These are phyloP conservation scores for Pleurotus tuber-regium DNA, from an alignment of 768 basidiomycete genomes.

Conservation along the genomic window DNA sequence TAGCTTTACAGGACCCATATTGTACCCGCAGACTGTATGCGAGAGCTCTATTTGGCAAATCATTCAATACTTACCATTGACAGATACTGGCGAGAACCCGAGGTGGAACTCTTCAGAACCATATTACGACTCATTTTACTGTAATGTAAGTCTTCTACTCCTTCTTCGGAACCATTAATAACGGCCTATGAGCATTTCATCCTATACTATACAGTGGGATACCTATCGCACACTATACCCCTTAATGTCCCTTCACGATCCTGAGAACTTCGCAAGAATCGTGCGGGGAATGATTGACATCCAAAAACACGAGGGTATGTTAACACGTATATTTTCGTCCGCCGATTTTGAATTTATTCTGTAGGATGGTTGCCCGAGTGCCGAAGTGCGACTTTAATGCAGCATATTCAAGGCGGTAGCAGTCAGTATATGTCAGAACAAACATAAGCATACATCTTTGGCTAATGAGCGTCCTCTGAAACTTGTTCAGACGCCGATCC, in stretches of 20 bases:
- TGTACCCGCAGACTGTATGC: constrained; percentile 60
- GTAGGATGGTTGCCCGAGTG: constrained; percentile 68
- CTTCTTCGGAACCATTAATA: no score
- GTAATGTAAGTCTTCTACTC: constrained; percentile 43
- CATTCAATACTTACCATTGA: background rate
- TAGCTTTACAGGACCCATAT: constrained; percentile 62
- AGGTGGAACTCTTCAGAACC: constrained; percentile 63
- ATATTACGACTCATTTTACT: constrained; percentile 67
- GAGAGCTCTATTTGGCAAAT: background rate
- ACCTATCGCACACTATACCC: constrained; percentile 63
- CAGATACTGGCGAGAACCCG: constrained; percentile 64
- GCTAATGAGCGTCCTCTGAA: background rate
- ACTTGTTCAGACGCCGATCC: constrained; percentile 55
- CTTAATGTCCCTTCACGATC: constrained; percentile 63
- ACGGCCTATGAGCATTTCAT: no score
- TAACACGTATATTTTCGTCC: background rate
- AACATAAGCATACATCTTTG: background rate
- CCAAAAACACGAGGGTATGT: constrained; percentile 59
- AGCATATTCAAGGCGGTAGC: constrained; percentile 59
- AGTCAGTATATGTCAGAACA: constrained; percentile 35
- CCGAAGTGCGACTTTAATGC: constrained; percentile 50
- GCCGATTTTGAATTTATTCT: background rate
- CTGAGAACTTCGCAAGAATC: constrained; percentile 53
- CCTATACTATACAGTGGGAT: constrained; percentile 49
- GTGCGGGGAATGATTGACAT: constrained; percentile 67